These are phyloP conservation scores for Croton setiger DNA, from an alignment of 441 rosid species.

Conservation along the genomic window DNA sequence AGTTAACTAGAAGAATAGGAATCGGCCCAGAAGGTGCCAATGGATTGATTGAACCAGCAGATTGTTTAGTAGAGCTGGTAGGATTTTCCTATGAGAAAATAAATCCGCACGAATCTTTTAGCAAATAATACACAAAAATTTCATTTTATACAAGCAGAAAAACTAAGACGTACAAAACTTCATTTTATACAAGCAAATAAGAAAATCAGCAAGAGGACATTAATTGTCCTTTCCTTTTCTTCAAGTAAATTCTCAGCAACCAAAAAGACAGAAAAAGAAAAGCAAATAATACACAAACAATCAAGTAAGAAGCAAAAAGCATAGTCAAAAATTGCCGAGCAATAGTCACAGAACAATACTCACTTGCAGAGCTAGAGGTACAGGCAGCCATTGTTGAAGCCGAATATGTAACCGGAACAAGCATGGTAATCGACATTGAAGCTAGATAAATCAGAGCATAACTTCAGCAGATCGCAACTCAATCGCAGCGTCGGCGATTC, in stretches of 20 bases:
- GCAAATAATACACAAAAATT: too few species aligned
- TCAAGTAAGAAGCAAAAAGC: background rate
- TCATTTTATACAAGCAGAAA: background rate
- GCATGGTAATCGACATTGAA: too few species aligned
- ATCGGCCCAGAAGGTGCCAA: conserved; percentile 20
- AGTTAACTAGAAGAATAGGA: too few species aligned
- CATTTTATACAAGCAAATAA: background rate
- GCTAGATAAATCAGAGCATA: too few species aligned
- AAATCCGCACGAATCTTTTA: background rate
- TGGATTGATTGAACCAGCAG: background rate
- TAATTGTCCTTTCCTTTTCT: background rate
- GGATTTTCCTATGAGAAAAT: conserved; percentile 33
- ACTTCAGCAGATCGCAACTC: too few species aligned
- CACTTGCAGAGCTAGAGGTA: too few species aligned
- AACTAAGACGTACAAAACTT: background rate
- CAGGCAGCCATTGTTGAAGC: too few species aligned
- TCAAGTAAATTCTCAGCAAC: conserved; percentile 19
- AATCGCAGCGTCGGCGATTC: too few species aligned
- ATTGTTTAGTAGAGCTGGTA: conserved; percentile 30
- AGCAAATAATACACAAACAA: background rate
- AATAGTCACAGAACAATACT: too few species aligned
- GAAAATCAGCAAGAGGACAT: background rate
- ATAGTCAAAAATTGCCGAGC: background rate
- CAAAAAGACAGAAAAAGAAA: background rate
- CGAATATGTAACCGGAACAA: too few species aligned